These are phyloP conservation scores for Trypanosoma congolense DNA, from an alignment of 208 protist species.

Conservation along the genomic window DNA sequence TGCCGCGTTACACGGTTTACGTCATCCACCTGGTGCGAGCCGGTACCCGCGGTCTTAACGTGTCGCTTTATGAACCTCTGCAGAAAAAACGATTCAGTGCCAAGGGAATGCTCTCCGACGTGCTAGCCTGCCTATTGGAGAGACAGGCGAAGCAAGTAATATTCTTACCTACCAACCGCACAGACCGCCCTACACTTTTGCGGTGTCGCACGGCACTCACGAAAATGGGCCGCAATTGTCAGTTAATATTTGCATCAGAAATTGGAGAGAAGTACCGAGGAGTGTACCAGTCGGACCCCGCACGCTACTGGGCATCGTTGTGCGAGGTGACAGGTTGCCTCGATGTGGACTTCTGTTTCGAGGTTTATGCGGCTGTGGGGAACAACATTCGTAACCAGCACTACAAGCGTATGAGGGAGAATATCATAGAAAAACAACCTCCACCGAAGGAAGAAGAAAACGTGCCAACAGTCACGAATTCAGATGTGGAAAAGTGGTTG, in stretches of 20 bases:
- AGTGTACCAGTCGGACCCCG: conserved; percentile 65
- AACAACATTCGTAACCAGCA: conserved; percentile 45
- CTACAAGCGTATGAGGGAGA: conserved; percentile 25
- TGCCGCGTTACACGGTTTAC: conserved; percentile 57
- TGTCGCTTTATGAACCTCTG: conserved; percentile 58
- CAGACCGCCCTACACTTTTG: conserved; percentile 69
- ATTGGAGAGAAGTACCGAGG: conserved; percentile 51
- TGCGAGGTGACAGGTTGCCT: conserved; percentile 37
- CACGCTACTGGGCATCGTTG: conserved; percentile 59
- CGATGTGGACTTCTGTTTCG: conserved; percentile 65
- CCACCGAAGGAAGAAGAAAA: not conserved
- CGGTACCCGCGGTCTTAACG: conserved; percentile 62
- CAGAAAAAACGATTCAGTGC: conserved; percentile 43
- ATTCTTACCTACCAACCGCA: conserved; percentile 80
- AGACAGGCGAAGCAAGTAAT: conserved; percentile 55
- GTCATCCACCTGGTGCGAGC: conserved; percentile 81
- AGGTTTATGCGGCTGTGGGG: conserved; percentile 45
- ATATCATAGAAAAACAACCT: not conserved
- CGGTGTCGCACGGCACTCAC: conserved; percentile 68
- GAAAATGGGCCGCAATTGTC: conserved; percentile 47
- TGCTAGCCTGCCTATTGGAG: conserved; percentile 64
- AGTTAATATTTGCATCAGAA: conserved; percentile 68
- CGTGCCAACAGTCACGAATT: conserved; percentile 1
- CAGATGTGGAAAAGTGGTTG: conserved; percentile 54
- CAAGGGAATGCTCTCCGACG: conserved; percentile 84